These are phyloP conservation scores for Aspergillus sp. DNA, from an alignment of 2,329 filamentous ascomycete genomes.

Conservation along the genomic window DNA sequence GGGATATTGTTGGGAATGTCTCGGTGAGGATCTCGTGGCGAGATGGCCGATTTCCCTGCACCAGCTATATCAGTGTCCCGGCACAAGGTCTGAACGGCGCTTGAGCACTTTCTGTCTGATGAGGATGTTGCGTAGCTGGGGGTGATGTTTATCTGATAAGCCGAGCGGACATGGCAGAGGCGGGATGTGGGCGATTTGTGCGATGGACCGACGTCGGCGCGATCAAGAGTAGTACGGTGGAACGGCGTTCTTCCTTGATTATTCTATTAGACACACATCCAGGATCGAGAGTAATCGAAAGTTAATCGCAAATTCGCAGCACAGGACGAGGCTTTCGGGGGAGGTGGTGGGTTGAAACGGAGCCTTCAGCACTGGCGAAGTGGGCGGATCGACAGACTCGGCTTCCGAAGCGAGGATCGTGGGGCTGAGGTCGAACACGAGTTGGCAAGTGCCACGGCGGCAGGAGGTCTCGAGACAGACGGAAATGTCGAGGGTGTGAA, in stretches of 20 bases:
- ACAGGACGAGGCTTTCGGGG: conserved; percentile 2
- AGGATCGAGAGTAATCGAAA: too few relatives aligned
- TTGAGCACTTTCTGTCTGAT: too few relatives aligned
- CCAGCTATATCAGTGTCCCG: conserved; percentile 4
- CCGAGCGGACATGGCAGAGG: conserved; percentile 22
- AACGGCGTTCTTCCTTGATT: too few relatives aligned
- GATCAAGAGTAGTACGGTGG: conserved; percentile 11
- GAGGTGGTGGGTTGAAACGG: conserved; percentile 1
- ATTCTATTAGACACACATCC: too few relatives aligned
- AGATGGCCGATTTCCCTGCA: conserved; percentile 6
- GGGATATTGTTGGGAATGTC: conserved; percentile 15
- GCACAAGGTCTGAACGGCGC: background rate
- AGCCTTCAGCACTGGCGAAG: too few relatives aligned
- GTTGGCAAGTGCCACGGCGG: too few relatives aligned
- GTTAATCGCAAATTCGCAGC: background rate
- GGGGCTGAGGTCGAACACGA: too few relatives aligned
- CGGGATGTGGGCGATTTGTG: conserved; percentile 25
- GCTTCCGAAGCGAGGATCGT: conserved; percentile 19
- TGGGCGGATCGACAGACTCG: conserved; percentile 13
- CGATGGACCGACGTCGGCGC: conserved; percentile 18
- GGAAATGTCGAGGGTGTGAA: too few relatives aligned
- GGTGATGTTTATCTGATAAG: conserved; percentile 14
- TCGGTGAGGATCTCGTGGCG: conserved; percentile 6
- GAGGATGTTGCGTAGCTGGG: too few relatives aligned
- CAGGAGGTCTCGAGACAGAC: too few relatives aligned